These are phyloP conservation scores for Aphanomyces stellatus DNA, from an alignment of 352 stramenopile genomes.

Conservation along the genomic window DNA sequence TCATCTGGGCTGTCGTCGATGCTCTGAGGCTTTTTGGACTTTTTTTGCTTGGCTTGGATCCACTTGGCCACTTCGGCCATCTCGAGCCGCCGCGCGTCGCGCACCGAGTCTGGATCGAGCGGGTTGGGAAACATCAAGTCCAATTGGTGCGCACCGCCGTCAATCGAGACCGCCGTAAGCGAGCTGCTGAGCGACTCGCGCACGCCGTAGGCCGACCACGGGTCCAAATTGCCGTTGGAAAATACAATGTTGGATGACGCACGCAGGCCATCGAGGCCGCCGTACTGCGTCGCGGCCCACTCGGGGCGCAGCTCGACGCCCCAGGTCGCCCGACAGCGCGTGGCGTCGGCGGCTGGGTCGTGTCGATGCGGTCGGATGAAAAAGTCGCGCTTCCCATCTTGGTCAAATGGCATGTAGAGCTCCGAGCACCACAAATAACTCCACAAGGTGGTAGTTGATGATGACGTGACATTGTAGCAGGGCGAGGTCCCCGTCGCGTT, in stretches of 20 bases:
- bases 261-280: constrained; percentile 48
- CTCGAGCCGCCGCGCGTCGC: constrained; percentile 59
- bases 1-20: no score
- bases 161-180: constrained; percentile 58
- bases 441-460: constrained; percentile 71
- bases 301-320: constrained; percentile 48
- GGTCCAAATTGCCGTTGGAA: constrained; percentile 91
- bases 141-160: constrained; percentile 79
- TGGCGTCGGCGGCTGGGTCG: constrained; percentile 54
- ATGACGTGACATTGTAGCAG: constrained; percentile 56
- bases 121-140: constrained; percentile 88
- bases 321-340: constrained; percentile 51
- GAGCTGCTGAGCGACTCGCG: constrained; percentile 50
- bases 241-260: constrained; percentile 90
- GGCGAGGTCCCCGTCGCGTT: constrained; percentile 50
- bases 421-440: constrained; percentile 71
- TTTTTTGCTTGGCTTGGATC: constrained; percentile 41
- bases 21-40: no score
- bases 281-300: constrained; percentile 65
- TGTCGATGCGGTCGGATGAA: constrained; percentile 70
- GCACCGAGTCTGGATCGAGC: constrained; percentile 72
- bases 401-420: constrained; percentile 57
- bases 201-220: constrained; percentile 87
- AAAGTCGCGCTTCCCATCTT: constrained; percentile 75
- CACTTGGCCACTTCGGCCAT: constrained; percentile 74